These are phyloP conservation scores for Coemansia sp. DNA, from an alignment of 192 early-diverging fungal species.

Conservation along the genomic window DNA sequence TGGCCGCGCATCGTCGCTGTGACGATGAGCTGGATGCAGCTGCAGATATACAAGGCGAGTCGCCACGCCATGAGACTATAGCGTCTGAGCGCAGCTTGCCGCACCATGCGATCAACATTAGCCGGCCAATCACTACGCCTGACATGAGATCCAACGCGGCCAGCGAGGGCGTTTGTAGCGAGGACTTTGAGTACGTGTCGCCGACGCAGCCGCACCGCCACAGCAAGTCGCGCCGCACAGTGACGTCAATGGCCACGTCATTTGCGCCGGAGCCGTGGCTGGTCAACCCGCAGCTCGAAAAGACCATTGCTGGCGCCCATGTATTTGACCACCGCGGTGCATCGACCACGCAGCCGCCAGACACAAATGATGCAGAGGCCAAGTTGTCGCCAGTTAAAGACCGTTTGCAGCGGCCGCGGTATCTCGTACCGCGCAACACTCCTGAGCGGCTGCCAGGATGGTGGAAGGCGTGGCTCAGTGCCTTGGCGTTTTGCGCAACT, in stretches of 20 bases:
- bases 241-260: slow-evolving; percentile 47
- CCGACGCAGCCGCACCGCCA: slow-evolving; percentile 7
- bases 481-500: slow-evolving; percentile 60
- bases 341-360: slow-evolving; percentile 14
- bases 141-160: not conserved
- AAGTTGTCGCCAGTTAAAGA: not conserved
- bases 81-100: not conserved
- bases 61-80: slow-evolving; percentile 7
- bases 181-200: slow-evolving; percentile 20
- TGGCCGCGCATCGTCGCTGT: slow-evolving; percentile 6
- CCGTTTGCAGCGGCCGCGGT: slow-evolving; percentile 2
- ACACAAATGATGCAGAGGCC: not conserved
- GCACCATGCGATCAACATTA: not conserved
- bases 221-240: slow-evolving; percentile 38
- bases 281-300: slow-evolving; percentile 44
- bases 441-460: slow-evolving; percentile 46
- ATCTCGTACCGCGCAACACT: slow-evolving; percentile 22
- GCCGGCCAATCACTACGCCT: not conserved
- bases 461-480: slow-evolving; percentile 58
- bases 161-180: slow-evolving; percentile 3
- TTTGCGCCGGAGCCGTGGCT: slow-evolving; percentile 53
- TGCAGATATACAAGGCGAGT: not conserved
- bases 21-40: not conserved
- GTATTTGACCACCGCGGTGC: slow-evolving; percentile 2
- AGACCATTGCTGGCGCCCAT: slow-evolving; percentile 9